A percentile compares a stretch with the other conserved stretches of the same genome.
Conservation (phyloP, 1,139 yeast species). For the Suhomyces wounanorum region DNA sequence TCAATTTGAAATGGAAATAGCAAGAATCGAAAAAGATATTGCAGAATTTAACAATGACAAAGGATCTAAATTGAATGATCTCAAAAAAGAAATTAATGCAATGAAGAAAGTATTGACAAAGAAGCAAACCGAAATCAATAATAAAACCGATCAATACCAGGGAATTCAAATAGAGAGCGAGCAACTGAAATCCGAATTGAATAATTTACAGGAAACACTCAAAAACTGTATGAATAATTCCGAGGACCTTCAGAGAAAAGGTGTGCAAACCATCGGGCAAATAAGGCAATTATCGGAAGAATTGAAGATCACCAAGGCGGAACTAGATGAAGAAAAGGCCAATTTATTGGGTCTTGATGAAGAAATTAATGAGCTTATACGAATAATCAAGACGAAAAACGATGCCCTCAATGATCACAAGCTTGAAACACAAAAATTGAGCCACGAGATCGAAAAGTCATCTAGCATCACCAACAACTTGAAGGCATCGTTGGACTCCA, state of each 20-base stretch:
- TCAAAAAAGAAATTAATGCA: slow-evolving; percentile 55
- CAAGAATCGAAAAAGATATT: slow-evolving; percentile 70
- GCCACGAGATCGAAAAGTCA: slow-evolving; percentile 66
- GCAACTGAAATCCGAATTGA: slow-evolving; percentile 61
- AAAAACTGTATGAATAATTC: slow-evolving; percentile 35
- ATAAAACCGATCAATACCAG: slow-evolving; percentile 59
- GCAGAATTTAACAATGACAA: slow-evolving; percentile 79
- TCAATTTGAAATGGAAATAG: slow-evolving; percentile 46
- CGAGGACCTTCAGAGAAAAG: slow-evolving; percentile 41
- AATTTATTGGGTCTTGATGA: slow-evolving; percentile 72
- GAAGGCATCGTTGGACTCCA: slow-evolving; percentile 45
- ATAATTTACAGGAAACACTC: slow-evolving; percentile 44
- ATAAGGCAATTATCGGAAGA: slow-evolving; percentile 26
- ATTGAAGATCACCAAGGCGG: slow-evolving; percentile 39
- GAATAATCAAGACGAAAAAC: slow-evolving; percentile 53
- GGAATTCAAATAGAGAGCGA: slow-evolving; percentile 71
- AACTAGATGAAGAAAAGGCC: slow-evolving; percentile 63
- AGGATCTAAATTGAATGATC: slow-evolving; percentile 72
- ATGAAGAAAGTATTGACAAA: slow-evolving; percentile 40
- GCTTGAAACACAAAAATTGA: slow-evolving; percentile 58
- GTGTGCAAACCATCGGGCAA: slow-evolving; percentile 27
- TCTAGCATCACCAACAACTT: slow-evolving; percentile 44
- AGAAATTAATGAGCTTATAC: slow-evolving; percentile 68
- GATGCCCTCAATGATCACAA: slow-evolving; percentile 52
- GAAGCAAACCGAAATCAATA: slow-evolving; percentile 47